Base-by-base conservation (phyloP, 2,329 filamentous ascomycete species). In the Colletotrichum eremochloae region DNA sequence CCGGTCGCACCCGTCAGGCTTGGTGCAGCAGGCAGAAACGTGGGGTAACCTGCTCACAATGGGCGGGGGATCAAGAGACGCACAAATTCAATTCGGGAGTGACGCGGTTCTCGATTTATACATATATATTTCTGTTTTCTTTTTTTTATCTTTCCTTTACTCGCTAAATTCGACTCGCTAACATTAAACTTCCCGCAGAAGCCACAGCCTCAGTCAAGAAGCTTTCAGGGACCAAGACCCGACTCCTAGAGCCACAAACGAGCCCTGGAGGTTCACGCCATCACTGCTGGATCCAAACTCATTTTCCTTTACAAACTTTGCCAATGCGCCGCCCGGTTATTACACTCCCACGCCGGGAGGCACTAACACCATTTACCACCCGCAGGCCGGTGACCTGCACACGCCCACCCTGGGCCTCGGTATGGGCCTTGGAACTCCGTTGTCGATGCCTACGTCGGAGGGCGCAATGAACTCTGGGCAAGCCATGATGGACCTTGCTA, bases 301-400 rank as follows among this genome's bases (percentile, higher is more conserved):
- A 40, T 94, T 94, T 80, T 90, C 91, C 33, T 98, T 97, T 82
- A 88, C 90, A 72, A 87, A 88, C 68, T 96, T 97, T 78, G 91
- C 92, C 75, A 94, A 93, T 81, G 93, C 95, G 75, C 89, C 92
- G 57, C 89, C 93, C 20, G 93, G 92, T 18, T 96, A 96, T 82
- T 98, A 97, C 82, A 95, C 94, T 9, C 94, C 95, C 2, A 97
- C 94, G 1, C 93, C 94, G 2, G 94, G 93, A 74, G 93, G 93
- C 57, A 92, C 91, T 74, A 94, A 93, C 79, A 93, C 93, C 24
- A 83, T 96, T 75, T 97, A 95, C 79, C 94, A 97, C 79, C 90
- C 88, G 63, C 94, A 95, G 81, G 93, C 94, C 48, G 93, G 94
- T 63, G 95, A 97, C 81, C 86, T 98, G 68, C 94, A 97, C 81